These are phyloP conservation scores for Russula virescens DNA, from an alignment of 768 basidiomycete species.

Conservation along the genomic window DNA sequence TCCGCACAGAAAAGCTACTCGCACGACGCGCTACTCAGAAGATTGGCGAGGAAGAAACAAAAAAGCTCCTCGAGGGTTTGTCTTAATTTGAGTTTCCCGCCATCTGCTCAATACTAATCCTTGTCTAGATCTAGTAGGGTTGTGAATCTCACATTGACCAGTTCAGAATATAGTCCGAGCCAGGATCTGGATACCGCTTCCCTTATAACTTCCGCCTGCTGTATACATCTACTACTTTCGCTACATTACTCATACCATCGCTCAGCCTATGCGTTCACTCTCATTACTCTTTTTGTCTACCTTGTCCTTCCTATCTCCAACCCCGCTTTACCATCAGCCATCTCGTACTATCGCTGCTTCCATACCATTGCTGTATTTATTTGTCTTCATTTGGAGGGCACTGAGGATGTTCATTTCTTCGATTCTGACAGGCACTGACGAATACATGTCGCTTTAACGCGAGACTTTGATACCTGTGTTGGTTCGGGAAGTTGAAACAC, in stretches of 20 bases:
- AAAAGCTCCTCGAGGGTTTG: slow-evolving; percentile 68
- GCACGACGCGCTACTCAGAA: slow-evolving; percentile 77
- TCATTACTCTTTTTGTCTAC: not conserved
- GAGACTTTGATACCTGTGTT: not conserved
- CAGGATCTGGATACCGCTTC: slow-evolving; percentile 19
- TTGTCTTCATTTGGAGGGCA: slow-evolving; percentile 9
- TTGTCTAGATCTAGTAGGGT: slow-evolving; percentile 18
- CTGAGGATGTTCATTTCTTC: not conserved
- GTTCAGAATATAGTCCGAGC: not conserved
- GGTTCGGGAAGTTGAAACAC: not conserved
- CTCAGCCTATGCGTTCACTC: not conserved
- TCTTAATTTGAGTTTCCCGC: not conserved
- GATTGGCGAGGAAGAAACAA: slow-evolving; percentile 69
- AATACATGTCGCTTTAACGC: not conserved
- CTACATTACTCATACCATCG: not conserved
- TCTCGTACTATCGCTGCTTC: not conserved
- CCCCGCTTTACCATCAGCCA: not conserved
- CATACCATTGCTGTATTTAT: slow-evolving; percentile 8
- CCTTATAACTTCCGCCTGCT: slow-evolving; percentile 4
- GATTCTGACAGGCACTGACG: not conserved
- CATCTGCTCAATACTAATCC: not conserved
- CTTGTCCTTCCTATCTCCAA: not conserved
- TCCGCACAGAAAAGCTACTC: slow-evolving; percentile 84
- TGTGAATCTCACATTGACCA: slow-evolving; percentile 4
- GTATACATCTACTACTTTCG: slow-evolving; percentile 1